A percentile compares a stretch with the other conserved stretches of the same genome.
These are phyloP conservation scores for Glarea lozoyensis DNA, from an alignment of 495 filamentous ascomycete species.

Conservation along the genomic window DNA sequence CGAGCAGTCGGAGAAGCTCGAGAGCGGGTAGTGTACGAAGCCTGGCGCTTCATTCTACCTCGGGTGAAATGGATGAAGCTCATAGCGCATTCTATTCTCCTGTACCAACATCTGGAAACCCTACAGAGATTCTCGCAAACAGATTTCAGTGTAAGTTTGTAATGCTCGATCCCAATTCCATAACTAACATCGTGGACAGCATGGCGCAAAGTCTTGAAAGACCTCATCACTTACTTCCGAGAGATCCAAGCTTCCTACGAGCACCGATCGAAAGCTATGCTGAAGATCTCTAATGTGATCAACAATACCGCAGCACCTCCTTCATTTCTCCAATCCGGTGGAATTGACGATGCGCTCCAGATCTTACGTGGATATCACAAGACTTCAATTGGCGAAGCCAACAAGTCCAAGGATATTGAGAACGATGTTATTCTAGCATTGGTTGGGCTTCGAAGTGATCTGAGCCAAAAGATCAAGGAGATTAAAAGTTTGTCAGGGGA, in stretches of 20 bases:
- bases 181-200: too few species aligned
- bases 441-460: conserved; percentile 74
- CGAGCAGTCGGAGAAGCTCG: conserved; percentile 63
- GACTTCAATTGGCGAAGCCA: conserved; percentile 69
- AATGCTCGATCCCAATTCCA: too few species aligned
- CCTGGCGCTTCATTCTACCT: conserved; percentile 53
- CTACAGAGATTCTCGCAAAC: conserved; percentile 82
- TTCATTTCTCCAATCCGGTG: conserved; percentile 65
- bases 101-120: conserved; percentile 76
- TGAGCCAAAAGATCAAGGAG: conserved; percentile 94
- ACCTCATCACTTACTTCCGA: conserved; percentile 87
- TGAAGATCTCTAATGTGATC: conserved; percentile 75
- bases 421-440: conserved; percentile 82
- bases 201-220: conserved; percentile 93
- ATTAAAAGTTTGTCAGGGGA: conserved; percentile 87
- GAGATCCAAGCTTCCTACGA: conserved; percentile 92
- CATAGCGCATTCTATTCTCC: conserved; percentile 85
- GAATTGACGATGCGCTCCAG: conserved; percentile 76
- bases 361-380: conserved; percentile 78
- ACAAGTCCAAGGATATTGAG: conserved; percentile 84
- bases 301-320: conserved; percentile 69
- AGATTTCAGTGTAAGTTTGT: conserved; percentile 72
- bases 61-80: conserved; percentile 54
- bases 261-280: conserved; percentile 67
- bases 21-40: conserved; percentile 77